Conservation (phyloP, 495 filamentous ascomycete species). For the Hypoxylon perforatum region DNA sequence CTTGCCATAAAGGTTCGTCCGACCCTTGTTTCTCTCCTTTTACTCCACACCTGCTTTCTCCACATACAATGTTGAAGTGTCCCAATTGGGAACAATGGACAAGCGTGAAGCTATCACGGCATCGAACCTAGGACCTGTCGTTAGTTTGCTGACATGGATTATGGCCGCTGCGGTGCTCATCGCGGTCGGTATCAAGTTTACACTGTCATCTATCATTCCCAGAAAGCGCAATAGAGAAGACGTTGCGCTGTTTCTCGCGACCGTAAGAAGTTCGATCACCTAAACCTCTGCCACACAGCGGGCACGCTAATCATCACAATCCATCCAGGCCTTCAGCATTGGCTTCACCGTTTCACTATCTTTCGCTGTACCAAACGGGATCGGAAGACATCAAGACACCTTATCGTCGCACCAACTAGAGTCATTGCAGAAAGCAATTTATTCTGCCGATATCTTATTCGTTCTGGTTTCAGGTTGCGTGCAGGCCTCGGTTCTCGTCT, state of each 20-base stretch:
- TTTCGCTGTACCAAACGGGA: neutral
- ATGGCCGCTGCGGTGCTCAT: neutral
- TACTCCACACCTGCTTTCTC: neutral
- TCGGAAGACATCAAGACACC: neutral
- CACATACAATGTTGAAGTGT: neutral
- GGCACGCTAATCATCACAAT: neutral
- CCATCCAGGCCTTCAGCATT: neutral
- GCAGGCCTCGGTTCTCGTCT: neutral
- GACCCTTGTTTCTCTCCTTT: constrained; percentile 1
- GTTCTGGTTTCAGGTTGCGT: neutral
- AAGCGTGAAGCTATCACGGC: constrained; percentile 1
- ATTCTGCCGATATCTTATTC: neutral
- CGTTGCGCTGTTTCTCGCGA: neutral
- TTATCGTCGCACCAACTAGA: neutral
- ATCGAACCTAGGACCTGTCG: neutral
- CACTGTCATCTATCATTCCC: neutral
- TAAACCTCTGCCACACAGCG: neutral
- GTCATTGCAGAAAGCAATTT: neutral
- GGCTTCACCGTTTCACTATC: neutral
- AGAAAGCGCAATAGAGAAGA: constrained; percentile 1
- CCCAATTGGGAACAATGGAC: neutral
- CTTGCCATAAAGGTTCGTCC: neutral
- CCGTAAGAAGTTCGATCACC: neutral
- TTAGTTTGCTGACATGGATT: neutral
- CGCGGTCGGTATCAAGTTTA: neutral